Evolutionary conservation across 2,329 filamentous ascomycete species (phyloP), one percentile per base, ranked within the genome.

Genomic region (Cladosporium sp.): DNA sequence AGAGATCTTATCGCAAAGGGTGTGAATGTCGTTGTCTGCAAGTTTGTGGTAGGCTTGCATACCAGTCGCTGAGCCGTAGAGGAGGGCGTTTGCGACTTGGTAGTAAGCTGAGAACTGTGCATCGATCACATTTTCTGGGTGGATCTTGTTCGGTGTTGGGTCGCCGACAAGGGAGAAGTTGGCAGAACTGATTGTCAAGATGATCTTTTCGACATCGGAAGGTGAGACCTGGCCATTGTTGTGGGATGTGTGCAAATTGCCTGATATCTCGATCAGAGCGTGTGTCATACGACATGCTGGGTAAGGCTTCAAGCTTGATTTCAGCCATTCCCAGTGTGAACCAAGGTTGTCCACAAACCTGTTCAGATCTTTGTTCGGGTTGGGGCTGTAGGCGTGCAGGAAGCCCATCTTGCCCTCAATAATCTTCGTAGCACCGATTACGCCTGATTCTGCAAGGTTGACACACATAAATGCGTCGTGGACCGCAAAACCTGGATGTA

Each of bases 71-170:
- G 74, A 72, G 21, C 74, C 74, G 62, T 75, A 71, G 26, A 74
- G 61, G 8, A 75, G 64, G 1, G 74, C 71, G 44, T 73, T 70
- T 4, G 76, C 75, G 1, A 74, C 71, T 38, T 77, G 76, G 64
- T 75, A 79, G 18, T 87, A 85, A 1, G 71, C 69, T 12, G 70
- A 68, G 3, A 87, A 80, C 26, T 86, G 81, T 55, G 88, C 86
- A 34, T 88, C 84, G 1, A 83, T 78, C 14, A 84, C 80, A 1
- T 84, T 83, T 34, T 79, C 81, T 12, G 84, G 81, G 62, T 77
- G 76, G 30, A 76, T 69, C 58, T 79, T 78, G 65, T 77, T 78
- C 3, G 74, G 73, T 21, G 70, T 77, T 21, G 71, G 72, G 24
- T 75, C 73, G n/a, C 76, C 77, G 11, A 78, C 71, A 44, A 78